A percentile compares a stretch with the other conserved stretches of the same genome.
Conservation (phyloP, 2,329 filamentous ascomycete genomes). For the Sclerotinia glacialis region DNA sequence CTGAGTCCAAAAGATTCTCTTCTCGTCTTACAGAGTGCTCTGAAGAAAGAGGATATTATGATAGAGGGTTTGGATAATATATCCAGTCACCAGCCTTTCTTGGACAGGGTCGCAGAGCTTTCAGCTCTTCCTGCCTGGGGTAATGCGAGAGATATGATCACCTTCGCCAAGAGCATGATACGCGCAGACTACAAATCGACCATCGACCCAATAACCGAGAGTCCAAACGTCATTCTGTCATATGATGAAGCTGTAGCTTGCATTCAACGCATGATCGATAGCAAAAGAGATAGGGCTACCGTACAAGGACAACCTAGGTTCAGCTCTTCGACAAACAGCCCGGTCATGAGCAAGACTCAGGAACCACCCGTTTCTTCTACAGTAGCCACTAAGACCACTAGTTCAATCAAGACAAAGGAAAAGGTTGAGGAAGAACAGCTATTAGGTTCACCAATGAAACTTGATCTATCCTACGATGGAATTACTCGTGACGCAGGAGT, state of each 20-base stretch:
- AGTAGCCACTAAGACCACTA: too few relatives aligned
- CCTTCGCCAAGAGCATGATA: slow-evolving; percentile 48
- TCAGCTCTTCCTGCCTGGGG: slow-evolving; percentile 48
- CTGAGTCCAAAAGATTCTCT: slow-evolving; percentile 42
- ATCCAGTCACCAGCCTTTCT: slow-evolving; percentile 28
- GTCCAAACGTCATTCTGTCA: slow-evolving; percentile 27
- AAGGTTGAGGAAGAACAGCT: too few relatives aligned
- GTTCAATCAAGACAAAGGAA: too few relatives aligned
- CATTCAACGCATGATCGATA: slow-evolving; percentile 32
- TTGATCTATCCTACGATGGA: too few relatives aligned
- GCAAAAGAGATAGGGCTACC: slow-evolving; percentile 23
- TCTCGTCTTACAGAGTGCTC: slow-evolving; percentile 40
- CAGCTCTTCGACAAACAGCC: too few relatives aligned
- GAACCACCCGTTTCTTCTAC: too few relatives aligned
- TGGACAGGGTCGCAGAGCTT: slow-evolving; percentile 41
- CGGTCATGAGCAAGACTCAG: too few relatives aligned
- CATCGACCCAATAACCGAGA: slow-evolving; percentile 10
- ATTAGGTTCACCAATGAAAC: too few relatives aligned
- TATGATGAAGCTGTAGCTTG: slow-evolving; percentile 27
- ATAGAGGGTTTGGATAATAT: slow-evolving; percentile 34
- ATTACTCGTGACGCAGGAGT: slow-evolving; percentile 54
- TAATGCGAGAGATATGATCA: slow-evolving; percentile 52
- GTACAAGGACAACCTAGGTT: neutral
- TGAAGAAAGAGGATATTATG: slow-evolving; percentile 38
- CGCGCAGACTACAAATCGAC: slow-evolving; percentile 33